Percentiles rank a stretch among this genome's conserved stretches.
Evolutionary conservation across 352 stramenopile species (phyloP).

Genomic region (Globisporangium lucens): DNA sequence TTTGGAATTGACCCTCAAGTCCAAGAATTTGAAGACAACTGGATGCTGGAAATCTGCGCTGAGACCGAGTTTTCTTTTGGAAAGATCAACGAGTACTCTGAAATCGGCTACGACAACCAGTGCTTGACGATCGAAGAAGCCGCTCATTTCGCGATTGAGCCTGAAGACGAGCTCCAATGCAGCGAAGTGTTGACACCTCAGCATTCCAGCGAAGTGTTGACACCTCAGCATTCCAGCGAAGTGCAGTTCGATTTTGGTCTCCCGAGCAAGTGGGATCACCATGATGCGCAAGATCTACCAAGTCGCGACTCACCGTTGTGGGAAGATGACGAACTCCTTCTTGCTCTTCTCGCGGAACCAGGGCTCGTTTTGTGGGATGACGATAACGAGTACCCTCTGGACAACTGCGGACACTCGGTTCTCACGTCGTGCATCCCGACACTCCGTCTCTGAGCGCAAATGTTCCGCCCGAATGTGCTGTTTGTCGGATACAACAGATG

Average conservation of each 20-base stretch:
- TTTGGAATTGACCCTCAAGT: neutral
- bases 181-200: slow-evolving; percentile 7
- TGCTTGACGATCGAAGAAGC: slow-evolving; percentile 12
- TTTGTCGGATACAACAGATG: slow-evolving; percentile 16
- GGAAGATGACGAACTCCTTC: slow-evolving; percentile 39
- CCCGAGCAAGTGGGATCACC: slow-evolving; percentile 39
- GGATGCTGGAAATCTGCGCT: slow-evolving; percentile 8
- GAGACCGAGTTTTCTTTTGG: slow-evolving; percentile 9
- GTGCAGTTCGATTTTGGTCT: slow-evolving; percentile 47
- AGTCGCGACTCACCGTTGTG: slow-evolving; percentile 26
- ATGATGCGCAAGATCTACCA: slow-evolving; percentile 30
- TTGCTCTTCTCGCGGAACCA: slow-evolving; percentile 27
- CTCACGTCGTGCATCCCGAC: neutral
- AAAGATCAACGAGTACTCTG: neutral
- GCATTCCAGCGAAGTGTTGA: slow-evolving; percentile 10
- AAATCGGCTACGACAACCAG: slow-evolving; percentile 9
- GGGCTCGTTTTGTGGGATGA: slow-evolving; percentile 17
- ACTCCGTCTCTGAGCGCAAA: slow-evolving; percentile 1
- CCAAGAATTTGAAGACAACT: neutral
- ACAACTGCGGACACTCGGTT: neutral
- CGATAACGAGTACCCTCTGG: slow-evolving; percentile 9
- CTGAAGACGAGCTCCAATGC: slow-evolving; percentile 13
- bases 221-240: neutral
- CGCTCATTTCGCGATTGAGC: slow-evolving; percentile 17
- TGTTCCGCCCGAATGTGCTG: slow-evolving; percentile 9